Percentiles rank a stretch among this genome's conserved stretches.
Conservation (phyloP, 1,284 basidiomycete species). For the Earliella scabrosa region DNA sequence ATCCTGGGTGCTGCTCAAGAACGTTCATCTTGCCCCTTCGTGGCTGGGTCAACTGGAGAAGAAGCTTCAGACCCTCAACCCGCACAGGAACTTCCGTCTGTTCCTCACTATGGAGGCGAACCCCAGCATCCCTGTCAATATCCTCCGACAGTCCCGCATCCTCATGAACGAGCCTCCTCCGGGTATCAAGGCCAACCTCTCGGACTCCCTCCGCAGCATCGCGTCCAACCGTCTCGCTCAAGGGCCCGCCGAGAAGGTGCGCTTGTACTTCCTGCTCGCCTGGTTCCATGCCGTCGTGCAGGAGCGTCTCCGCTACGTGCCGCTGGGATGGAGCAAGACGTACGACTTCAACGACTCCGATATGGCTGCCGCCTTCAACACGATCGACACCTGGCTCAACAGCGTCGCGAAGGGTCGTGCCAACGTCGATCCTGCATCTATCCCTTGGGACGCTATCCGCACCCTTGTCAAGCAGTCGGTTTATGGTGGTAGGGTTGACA, state of each 20-base stretch:
- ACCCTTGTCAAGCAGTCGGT: conserved; percentile 93
- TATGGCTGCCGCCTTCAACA: conserved; percentile 89
- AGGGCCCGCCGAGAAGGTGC: conserved; percentile 90
- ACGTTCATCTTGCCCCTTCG: conserved; percentile 91
- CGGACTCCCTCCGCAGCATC: conserved; percentile 88
- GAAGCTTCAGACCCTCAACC: conserved; percentile 90
- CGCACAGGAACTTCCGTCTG: conserved; percentile 88
- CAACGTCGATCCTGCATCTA: conserved; percentile 87
- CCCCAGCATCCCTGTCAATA: conserved; percentile 91
- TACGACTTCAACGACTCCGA: conserved; percentile 99
- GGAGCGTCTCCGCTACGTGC: conserved; percentile 93
- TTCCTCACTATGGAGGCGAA: conserved; percentile 98
- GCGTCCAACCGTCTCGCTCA: conserved; percentile 68
- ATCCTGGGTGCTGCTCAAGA: conserved; percentile 94
- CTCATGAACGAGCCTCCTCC: conserved; percentile 98
- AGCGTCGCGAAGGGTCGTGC: conserved; percentile 83
- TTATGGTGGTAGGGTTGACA: conserved; percentile 93
- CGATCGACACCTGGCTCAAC: conserved; percentile 89
- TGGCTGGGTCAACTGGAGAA: conserved; percentile 97
- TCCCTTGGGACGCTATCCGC: conserved; percentile 93
- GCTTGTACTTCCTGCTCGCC: conserved; percentile 92
- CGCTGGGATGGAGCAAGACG: conserved; percentile 92
- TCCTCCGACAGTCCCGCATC: conserved; percentile 91
- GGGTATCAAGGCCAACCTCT: conserved; percentile 92
- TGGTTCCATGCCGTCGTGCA: conserved; percentile 99